Evolutionary conservation across 768 basidiomycete genomes (phyloP), one percentile per base, ranked within the genome.

Genomic region (Lactarius akahatsu): DNA sequence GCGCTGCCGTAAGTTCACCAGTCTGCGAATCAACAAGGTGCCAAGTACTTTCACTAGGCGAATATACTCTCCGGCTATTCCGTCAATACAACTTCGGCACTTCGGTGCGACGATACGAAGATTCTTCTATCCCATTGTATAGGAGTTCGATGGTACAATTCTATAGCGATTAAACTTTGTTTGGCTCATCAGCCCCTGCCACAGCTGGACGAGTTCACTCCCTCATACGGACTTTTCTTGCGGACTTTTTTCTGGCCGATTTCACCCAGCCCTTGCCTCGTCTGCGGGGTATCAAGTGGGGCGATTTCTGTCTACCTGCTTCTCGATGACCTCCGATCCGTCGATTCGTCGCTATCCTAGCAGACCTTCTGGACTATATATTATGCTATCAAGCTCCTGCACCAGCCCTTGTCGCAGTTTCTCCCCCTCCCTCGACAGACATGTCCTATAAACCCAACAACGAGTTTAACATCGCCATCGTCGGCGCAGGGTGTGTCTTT

Each of bases 401-500:
- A 26, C 6, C 47, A 23, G 4, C n/a, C 23, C 47, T 47, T 6
- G 26, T 36, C n/a, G 11, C 30, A 18, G 28, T 57, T 32, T 40
- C 34, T 43, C 52, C 28, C 11, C 26, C 36, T 30, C 52, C 36
- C 8, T 52, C 13, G 23, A n/a, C 23, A 26, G 26, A 20, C 23
- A 66, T 66, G 65, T 41, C 23, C 52, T 6, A 16, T 3, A 32
- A 62, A n/a, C 40, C 40, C 16, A 41, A 32, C 23, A 7, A 15
- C 13, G 57, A 59, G 2, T 66, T 66, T 59, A 62, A 38, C 20
- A 57, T 74, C 11, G 70, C 68, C 16, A 71, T 74, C n/a, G 63
- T 74, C 10, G 73, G 73, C 20, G 71, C 70, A 20, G 73, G 73
- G 73, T 74, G 47, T 8, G 63, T 57, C n/a, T 4, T 10, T 8